Conservation (phyloP, 2,329 filamentous ascomycete genomes). For the Graphilbum ipis-grandicollis region DNA sequence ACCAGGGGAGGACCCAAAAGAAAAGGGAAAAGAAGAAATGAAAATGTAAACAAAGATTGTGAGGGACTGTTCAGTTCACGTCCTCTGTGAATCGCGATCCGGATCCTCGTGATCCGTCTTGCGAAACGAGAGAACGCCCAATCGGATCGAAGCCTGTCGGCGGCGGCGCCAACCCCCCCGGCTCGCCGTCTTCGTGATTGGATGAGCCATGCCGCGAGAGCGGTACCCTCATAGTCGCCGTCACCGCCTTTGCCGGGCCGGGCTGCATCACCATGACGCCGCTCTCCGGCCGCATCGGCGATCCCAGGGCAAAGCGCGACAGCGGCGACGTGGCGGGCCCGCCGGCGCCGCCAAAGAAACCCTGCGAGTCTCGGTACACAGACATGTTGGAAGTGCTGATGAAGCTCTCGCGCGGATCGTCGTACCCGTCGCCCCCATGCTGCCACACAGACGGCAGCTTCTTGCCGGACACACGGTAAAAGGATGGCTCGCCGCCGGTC, state of each 20-base stretch:
- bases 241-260: constrained; percentile 36
- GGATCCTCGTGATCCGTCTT: constrained; percentile 9
- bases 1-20: not conserved
- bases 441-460: constrained; percentile 47
- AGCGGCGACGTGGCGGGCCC: constrained; percentile 10
- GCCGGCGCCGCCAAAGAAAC: constrained; percentile 13
- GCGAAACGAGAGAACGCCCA: constrained; percentile 8
- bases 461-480: constrained; percentile 47
- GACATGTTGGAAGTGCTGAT: constrained; percentile 2
- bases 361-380: constrained; percentile 13
- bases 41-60: not conserved
- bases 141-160: constrained; percentile 5
- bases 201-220: constrained; percentile 38
- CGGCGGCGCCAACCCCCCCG: constrained; percentile 5
- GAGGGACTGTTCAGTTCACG: no score
- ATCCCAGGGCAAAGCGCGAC: constrained; percentile 31
- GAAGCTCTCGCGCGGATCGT: constrained; percentile 12
- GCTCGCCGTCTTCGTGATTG: not conserved
- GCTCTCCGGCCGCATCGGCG: constrained; percentile 42
- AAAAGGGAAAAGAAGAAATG: not conserved
- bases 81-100: constrained; percentile 11
- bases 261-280: constrained; percentile 42
- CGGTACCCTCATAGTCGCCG: constrained; percentile 22
- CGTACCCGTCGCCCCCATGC: constrained; percentile 44
- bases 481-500: constrained; percentile 29